These are phyloP conservation scores for Rhynchosporium agropyri DNA, from an alignment of 2,329 filamentous ascomycete species.

Conservation along the genomic window DNA sequence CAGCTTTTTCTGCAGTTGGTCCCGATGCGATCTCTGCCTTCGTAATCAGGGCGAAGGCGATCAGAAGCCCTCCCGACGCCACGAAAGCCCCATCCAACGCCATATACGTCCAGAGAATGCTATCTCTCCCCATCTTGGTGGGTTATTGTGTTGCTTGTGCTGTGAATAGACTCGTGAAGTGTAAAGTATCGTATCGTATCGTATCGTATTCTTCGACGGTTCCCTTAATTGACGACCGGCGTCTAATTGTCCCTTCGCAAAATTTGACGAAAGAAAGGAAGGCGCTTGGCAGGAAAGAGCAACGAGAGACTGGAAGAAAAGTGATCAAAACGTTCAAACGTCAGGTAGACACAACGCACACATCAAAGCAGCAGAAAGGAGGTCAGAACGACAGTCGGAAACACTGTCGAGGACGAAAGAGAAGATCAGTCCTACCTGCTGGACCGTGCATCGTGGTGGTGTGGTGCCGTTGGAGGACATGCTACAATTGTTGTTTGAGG, in stretches of 20 bases:
- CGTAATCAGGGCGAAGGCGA: slow-evolving; percentile 55
- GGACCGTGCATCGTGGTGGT: slow-evolving; percentile 23
- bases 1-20: slow-evolving; percentile 52
- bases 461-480: slow-evolving; percentile 6
- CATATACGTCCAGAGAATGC: slow-evolving; percentile 55
- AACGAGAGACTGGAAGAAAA: slow-evolving; percentile 22
- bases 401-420: slow-evolving; percentile 31
- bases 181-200: slow-evolving; percentile 9
- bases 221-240: slow-evolving; percentile 39
- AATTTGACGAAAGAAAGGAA: slow-evolving; percentile 21
- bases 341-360: slow-evolving; percentile 19
- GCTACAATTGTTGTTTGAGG: slow-evolving; percentile 31
- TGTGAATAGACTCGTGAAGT: slow-evolving; percentile 13
- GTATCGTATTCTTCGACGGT: slow-evolving; percentile 13
- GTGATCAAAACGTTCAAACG: slow-evolving; percentile 28
- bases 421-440: not conserved
- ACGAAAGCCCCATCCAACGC: slow-evolving; percentile 55
- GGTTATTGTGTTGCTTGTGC: not conserved
- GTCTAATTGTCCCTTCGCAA: slow-evolving; percentile 31
- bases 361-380: slow-evolving; percentile 16
- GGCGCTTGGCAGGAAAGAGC: slow-evolving; percentile 19
- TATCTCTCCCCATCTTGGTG: slow-evolving; percentile 49
- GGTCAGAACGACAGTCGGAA: slow-evolving; percentile 27
- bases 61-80: slow-evolving; percentile 52
- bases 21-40: slow-evolving; percentile 46